Percentiles rank a stretch among this genome's conserved stretches.
Evolutionary conservation across 345 rosid genomes (phyloP).

Genomic region (Citrus glauca): DNA sequence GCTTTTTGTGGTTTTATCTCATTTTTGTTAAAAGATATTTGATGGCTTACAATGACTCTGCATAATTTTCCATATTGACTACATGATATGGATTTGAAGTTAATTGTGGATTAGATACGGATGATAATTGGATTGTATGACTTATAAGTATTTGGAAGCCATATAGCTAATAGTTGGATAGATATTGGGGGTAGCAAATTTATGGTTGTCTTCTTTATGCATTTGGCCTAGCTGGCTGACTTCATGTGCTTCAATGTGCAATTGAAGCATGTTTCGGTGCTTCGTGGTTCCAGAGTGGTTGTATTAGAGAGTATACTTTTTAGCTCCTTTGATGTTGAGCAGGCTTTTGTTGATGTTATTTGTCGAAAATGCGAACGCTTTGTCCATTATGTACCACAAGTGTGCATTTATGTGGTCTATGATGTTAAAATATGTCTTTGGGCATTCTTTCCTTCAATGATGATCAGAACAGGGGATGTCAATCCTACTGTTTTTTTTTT

Average conservation of each 20-base stretch:
- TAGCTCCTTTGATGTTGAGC: background rate
- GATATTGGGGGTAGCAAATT: slow-evolving; percentile 4
- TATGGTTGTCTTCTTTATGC: slow-evolving; percentile 1
- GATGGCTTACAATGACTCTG: slow-evolving; percentile 26
- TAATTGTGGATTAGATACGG: slow-evolving; percentile 26
- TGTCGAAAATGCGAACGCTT: background rate
- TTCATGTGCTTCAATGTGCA: background rate
- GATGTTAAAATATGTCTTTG: background rate
- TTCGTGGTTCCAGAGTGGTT: background rate
- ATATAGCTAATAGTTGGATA: slow-evolving; percentile 3
- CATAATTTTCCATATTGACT: slow-evolving; percentile 9
- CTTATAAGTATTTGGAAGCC: slow-evolving; percentile 5
- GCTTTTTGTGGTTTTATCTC: slow-evolving; percentile 20
- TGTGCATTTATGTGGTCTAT: background rate
- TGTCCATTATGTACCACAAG: background rate
- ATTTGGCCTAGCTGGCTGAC: slow-evolving; percentile 9
- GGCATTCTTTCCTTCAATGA: background rate
- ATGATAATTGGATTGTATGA: slow-evolving; percentile 23
- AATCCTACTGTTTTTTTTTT: background rate
- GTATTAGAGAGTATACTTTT: background rate
- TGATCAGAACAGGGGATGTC: background rate
- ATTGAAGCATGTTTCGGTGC: background rate
- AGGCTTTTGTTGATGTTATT: background rate
- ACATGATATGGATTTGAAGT: slow-evolving; percentile 32
- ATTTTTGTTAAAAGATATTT: background rate